Conservation (phyloP, 106 monocot genomes). For the Acanthochlamys bracteata region DNA sequence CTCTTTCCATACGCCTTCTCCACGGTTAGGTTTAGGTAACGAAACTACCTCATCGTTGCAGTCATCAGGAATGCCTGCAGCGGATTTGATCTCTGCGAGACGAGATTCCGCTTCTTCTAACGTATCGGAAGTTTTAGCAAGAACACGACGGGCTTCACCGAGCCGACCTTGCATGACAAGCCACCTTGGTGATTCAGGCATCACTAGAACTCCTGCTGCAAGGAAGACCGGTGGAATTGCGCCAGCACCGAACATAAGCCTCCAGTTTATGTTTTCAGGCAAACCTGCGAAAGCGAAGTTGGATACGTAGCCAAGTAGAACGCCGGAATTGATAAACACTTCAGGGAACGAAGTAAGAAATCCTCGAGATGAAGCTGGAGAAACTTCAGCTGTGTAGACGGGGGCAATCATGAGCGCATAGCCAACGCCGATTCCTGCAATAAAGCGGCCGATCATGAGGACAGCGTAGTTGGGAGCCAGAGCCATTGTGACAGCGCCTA, state of each 20-base stretch:
- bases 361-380: slow-evolving; percentile 12
- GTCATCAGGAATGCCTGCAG: slow-evolving; percentile 34
- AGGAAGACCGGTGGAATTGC: slow-evolving; percentile 39
- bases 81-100: slow-evolving; percentile 12
- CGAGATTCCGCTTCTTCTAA: slow-evolving; percentile 34
- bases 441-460: slow-evolving; percentile 69
- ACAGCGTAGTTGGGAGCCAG: slow-evolving; percentile 54
- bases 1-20: slow-evolving; percentile 62
- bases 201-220: slow-evolving; percentile 23
- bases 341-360: slow-evolving; percentile 15
- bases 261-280: slow-evolving; percentile 31
- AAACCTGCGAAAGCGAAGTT: slow-evolving; percentile 32
- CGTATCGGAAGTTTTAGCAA: slow-evolving; percentile 31
- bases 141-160: slow-evolving; percentile 26
- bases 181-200: slow-evolving; percentile 61
- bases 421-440: slow-evolving; percentile 72
- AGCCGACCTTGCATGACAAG: slow-evolving; percentile 49
- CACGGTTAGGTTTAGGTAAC: slow-evolving; percentile 16
- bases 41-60: slow-evolving; percentile 9
- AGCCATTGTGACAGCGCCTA: slow-evolving; percentile 67
- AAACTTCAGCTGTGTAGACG: slow-evolving; percentile 28
- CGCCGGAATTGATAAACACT: slow-evolving; percentile 24
- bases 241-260: slow-evolving; percentile 38
- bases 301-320: slow-evolving; percentile 33
- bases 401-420: slow-evolving; percentile 69